Evolutionary conservation across 495 filamentous ascomycete species (phyloP), one percentile per base, ranked within the genome.

Genomic region (Pyrenula massariospora): DNA sequence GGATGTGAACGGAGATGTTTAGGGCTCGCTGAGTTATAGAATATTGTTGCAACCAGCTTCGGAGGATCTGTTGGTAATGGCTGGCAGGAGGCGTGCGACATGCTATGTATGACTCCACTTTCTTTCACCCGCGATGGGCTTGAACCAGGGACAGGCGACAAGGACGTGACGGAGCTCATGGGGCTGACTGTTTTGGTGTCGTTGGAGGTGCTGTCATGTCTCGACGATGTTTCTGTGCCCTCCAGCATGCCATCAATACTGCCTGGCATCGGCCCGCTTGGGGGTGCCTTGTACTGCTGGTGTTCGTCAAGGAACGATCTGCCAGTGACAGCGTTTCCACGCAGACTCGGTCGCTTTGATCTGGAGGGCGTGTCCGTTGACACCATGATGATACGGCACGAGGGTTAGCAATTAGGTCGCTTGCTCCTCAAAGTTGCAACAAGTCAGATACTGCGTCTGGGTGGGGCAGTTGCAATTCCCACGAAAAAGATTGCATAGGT

Each of bases 251-350:
- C 50, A 20, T 52, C 50, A 19, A 52, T 52, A 24, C 50, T 52
- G 31, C 31, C 31, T 15, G 31, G 31, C 5, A 42, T 42, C 19
- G 50, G 50, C n/a, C 50, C 50, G 10, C 10, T 20, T 5, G n/a
- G 8, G 10, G 81, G 80, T 11, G 84, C 78, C 54, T 84, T 86
- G 61, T 89, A 89, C 59, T 89, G 85, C 63, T 87, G 84, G 58
- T 87, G 84, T 56, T 87, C 85, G 52, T 81, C 75, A 36, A 89
- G 76, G 67, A 85, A 87, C 31, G 84, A 87, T 61, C 77, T 77
- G 69, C 82, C 84, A 56, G 83, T 79, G 75, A 87, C 76, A 21
- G 67, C 63, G 21, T 57, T 74, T 54, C 73, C 69, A 58, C 69
- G 70, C 25, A 77, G 66, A 11, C 67, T 64, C 12, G 74, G 74